These are phyloP conservation scores for Cenchrus fungigraminus DNA, from an alignment of 176 grass and related monocot species.

Conservation along the genomic window DNA sequence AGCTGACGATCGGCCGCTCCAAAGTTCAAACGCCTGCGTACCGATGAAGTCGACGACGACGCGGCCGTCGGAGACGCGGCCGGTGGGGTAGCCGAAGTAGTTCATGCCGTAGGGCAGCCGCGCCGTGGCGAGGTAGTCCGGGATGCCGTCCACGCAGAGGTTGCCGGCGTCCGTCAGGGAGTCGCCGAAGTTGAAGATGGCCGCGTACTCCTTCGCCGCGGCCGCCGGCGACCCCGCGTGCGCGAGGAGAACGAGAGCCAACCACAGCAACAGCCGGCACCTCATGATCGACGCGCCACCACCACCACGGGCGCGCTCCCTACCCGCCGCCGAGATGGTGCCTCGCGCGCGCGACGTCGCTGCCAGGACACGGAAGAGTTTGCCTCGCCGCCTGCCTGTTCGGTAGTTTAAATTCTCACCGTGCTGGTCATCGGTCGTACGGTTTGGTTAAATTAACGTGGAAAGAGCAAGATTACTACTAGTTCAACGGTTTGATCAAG, in stretches of 20 bases:
- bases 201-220: conserved; percentile 59
- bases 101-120: conserved; percentile 68
- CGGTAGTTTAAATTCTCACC: conserved; percentile 24
- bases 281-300: conserved; percentile 11
- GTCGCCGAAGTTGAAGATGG: conserved; percentile 84
- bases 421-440: too few species aligned
- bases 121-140: conserved; percentile 70
- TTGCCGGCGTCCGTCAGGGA: conserved; percentile 75
- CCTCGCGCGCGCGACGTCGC: too few species aligned
- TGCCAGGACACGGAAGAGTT: too few species aligned
- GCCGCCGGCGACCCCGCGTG: neutral
- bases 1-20: neutral
- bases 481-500: neutral
- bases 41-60: conserved; percentile 78
- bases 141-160: conserved; percentile 72
- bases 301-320: too few species aligned
- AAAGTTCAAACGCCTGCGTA: neutral
- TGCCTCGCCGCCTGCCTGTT: neutral
- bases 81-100: conserved; percentile 78
- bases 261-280: neutral
- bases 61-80: conserved; percentile 79
- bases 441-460: too few species aligned
- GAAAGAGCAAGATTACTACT: neutral
- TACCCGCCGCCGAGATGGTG: too few species aligned
- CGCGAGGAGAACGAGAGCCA: conserved; percentile 17